Conservation (phyloP, 345 rosid genomes). For the Alliaria petiolata region DNA sequence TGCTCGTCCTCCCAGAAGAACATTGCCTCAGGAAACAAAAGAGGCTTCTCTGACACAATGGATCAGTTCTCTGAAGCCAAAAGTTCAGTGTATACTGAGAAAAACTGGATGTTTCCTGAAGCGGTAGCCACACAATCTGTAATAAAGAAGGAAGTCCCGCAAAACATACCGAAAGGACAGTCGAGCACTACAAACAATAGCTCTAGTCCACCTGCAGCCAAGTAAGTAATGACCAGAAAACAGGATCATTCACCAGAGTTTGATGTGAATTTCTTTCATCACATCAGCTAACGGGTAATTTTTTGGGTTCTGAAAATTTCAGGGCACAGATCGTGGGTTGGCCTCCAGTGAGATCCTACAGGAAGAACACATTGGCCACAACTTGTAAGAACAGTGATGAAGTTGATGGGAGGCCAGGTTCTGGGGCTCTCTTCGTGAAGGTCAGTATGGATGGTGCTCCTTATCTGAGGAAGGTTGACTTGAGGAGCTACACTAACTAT, state of each 20-base stretch:
- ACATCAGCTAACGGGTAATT: conserved; percentile 5
- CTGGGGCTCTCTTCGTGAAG: conserved; percentile 67
- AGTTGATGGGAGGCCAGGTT: conserved; percentile 81
- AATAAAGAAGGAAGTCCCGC: conserved; percentile 43
- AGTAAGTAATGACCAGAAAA: conserved; percentile 60
- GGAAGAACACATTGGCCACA: conserved; percentile 53
- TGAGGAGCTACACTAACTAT: conserved; percentile 61
- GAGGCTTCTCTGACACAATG: conserved; percentile 81
- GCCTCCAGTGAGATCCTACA: conserved; percentile 41
- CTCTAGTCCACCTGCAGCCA: conserved; percentile 65
- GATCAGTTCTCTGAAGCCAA: conserved; percentile 64
- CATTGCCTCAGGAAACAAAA: conserved; percentile 64
- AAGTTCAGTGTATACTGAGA: conserved; percentile 47
- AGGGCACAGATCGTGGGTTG: conserved; percentile 41
- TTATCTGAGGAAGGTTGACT: conserved; percentile 87
- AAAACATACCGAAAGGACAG: conserved; percentile 40
- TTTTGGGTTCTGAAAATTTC: background rate
- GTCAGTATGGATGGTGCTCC: conserved; percentile 99
- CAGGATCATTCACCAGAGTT: background rate
- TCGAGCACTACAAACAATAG: conserved; percentile 37
- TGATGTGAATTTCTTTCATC: background rate
- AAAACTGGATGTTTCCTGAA: conserved; percentile 61
- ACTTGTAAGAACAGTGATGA: conserved; percentile 76
- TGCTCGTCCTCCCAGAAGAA: conserved; percentile 45
- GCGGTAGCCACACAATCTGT: conserved; percentile 39